phyloP scores from a whole-genome alignment of 2,329 filamentous ascomycete genomes.

The Macrophomina tecta region DNA sequence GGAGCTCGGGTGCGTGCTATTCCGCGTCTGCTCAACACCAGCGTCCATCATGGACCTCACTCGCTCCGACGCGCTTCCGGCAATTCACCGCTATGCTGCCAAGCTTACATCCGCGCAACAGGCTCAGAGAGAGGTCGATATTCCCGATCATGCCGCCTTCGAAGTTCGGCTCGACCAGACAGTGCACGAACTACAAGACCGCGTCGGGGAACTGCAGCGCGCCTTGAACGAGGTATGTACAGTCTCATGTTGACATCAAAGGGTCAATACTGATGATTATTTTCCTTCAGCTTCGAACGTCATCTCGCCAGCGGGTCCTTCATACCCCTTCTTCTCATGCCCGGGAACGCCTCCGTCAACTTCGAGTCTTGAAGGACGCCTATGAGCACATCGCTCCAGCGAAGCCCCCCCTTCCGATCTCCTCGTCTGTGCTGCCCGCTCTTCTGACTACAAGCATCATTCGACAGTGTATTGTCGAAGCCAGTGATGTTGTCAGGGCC shows the following conservation, averaged over 20 bases:
- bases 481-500: constrained; percentile 62
- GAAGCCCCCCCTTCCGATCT: constrained; percentile 68
- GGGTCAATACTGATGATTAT: background rate
- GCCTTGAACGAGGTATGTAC: constrained; percentile 52
- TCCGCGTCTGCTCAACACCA: background rate
- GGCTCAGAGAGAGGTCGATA: constrained; percentile 45
- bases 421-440: constrained; percentile 71
- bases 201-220: constrained; percentile 54
- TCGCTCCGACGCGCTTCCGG: constrained; percentile 26
- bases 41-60: background rate
- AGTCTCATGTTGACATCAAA: background rate
- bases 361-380: constrained; percentile 64
- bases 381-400: constrained; percentile 68
- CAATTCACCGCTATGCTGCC: constrained; percentile 40
- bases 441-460: constrained; percentile 74
- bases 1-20: constrained; percentile 5
- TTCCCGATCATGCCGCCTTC: constrained; percentile 44
- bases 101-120: constrained; percentile 36
- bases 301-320: constrained; percentile 33
- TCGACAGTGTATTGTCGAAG: constrained; percentile 68
- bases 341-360: constrained; percentile 50
- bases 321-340: constrained; percentile 43
- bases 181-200: constrained; percentile 68
- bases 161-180: constrained; percentile 68
- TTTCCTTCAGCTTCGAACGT: constrained; percentile 53